These are phyloP conservation scores for Linnemannia schmuckeri DNA, from an alignment of 192 early-diverging fungal species.

Conservation along the genomic window DNA sequence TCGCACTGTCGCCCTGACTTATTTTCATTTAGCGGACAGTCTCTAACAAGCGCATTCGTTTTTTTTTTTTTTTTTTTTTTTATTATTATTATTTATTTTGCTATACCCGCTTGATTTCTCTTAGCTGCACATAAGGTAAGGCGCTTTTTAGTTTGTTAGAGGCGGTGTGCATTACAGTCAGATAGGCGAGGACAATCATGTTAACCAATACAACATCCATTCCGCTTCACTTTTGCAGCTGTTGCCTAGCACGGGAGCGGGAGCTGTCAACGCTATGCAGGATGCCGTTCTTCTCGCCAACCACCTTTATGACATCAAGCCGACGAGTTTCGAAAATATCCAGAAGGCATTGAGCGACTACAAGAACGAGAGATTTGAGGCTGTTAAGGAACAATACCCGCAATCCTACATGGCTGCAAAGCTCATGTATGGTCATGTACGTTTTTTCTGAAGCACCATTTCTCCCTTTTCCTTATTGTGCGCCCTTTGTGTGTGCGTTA, in stretches of 20 bases:
- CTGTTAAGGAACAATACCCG: background rate
- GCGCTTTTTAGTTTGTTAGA: no score
- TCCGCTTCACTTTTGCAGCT: background rate
- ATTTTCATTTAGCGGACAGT: background rate
- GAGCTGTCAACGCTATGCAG: constrained; percentile 18
- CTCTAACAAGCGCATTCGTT: background rate
- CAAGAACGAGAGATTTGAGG: background rate
- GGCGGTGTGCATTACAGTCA: background rate
- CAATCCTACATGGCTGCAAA: background rate
- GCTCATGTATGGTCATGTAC: background rate
- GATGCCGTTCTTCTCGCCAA: constrained; percentile 3
- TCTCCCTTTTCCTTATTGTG: background rate
- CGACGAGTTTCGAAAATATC: background rate
- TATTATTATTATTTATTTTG: no score
- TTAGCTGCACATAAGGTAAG: background rate
- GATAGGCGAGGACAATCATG: background rate
- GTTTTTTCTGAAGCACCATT: background rate
- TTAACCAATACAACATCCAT: background rate
- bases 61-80: no score
- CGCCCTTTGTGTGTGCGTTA: no score
- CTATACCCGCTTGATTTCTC: background rate
- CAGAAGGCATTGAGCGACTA: background rate
- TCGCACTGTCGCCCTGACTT: background rate
- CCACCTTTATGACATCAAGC: constrained; percentile 10
- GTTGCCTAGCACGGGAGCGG: constrained; percentile 10